Percentiles rank a stretch among this genome's conserved stretches.
Evolutionary conservation across 2,329 filamentous ascomycete genomes (phyloP).

Genomic region (Madurella fahalii): DNA sequence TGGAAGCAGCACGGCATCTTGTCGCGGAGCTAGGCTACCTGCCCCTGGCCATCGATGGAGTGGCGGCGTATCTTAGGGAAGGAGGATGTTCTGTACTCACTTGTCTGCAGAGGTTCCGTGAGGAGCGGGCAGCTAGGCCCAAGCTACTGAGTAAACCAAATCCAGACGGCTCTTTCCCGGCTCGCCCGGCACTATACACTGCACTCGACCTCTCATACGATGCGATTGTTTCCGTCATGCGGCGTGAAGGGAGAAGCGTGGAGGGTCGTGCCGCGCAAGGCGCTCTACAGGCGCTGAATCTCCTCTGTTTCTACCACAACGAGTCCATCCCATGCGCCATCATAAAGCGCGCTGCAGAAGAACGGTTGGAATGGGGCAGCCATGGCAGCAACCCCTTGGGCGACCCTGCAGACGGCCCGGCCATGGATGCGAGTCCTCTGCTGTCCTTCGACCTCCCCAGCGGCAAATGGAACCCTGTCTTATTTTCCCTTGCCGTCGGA

Average conservation of each 20-base stretch:
- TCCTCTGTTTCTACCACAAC: slow-evolving; percentile 31
- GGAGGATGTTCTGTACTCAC: slow-evolving; percentile 7
- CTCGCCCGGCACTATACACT: slow-evolving; percentile 22
- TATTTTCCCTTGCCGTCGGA: too few relatives aligned
- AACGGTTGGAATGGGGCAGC: too few relatives aligned
- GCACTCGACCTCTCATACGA: slow-evolving; percentile 28
- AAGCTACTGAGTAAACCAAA: slow-evolving; percentile 16
- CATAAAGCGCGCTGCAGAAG: slow-evolving; percentile 16
- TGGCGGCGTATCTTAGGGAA: slow-evolving; percentile 18
- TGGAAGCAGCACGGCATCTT: slow-evolving; percentile 7
- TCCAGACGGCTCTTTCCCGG: too few relatives aligned
- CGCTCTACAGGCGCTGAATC: slow-evolving; percentile 26
- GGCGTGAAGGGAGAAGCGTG: neutral
- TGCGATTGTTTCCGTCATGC: slow-evolving; percentile 15
- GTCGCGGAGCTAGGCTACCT: slow-evolving; percentile 25
- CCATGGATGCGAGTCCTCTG: slow-evolving; percentile 11
- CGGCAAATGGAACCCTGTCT: too few relatives aligned
- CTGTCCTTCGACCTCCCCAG: too few relatives aligned
- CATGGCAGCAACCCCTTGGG: too few relatives aligned
- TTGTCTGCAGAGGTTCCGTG: slow-evolving; percentile 18
- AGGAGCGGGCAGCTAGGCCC: slow-evolving; percentile 13
- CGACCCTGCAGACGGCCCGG: too few relatives aligned
- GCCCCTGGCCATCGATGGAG: slow-evolving; percentile 30
- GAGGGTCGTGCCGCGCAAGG: slow-evolving; percentile 14
- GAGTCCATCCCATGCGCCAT: slow-evolving; percentile 20